phyloP scores from a whole-genome alignment of 225 moss, liverwort and hornwort species.

The Pseudisothecium myosuroides region DNA sequence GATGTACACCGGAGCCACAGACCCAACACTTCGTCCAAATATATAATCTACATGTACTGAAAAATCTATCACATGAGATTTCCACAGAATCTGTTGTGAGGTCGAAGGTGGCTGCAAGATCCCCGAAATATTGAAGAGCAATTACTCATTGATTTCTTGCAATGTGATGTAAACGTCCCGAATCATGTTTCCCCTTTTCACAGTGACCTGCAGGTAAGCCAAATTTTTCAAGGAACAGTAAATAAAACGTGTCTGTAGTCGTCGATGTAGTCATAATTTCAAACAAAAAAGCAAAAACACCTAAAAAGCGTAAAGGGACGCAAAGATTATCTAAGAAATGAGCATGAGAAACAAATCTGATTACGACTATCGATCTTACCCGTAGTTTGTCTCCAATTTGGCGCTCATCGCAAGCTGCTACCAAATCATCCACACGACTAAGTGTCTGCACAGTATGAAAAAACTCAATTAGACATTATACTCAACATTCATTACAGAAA shows the following conservation, averaged over 20 bases:
- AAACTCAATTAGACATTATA: neutral
- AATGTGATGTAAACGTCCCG: conserved; percentile 43
- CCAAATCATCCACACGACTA: conserved; percentile 47
- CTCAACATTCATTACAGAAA: neutral
- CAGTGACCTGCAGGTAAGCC: conserved; percentile 32
- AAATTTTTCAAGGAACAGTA: neutral
- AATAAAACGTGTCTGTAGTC: neutral
- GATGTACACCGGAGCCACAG: neutral
- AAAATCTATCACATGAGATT: neutral
- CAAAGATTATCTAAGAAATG: neutral
- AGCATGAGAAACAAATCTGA: neutral
- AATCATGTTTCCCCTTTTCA: conserved; percentile 34
- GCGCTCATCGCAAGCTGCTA: conserved; percentile 54
- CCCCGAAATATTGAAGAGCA: neutral
- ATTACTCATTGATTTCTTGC: conserved; percentile 44
- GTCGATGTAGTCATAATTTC: neutral
- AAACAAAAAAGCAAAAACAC: no score
- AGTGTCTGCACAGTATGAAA: conserved; percentile 21
- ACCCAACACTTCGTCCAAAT: neutral
- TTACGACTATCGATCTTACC: neutral
- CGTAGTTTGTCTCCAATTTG: conserved; percentile 44
- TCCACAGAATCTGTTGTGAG: neutral
- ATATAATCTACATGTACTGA: neutral
- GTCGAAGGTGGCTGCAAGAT: neutral
- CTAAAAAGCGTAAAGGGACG: neutral